phyloP scores from a whole-genome alignment of 495 filamentous ascomycete genomes.

The Aspergillus baeticus region DNA sequence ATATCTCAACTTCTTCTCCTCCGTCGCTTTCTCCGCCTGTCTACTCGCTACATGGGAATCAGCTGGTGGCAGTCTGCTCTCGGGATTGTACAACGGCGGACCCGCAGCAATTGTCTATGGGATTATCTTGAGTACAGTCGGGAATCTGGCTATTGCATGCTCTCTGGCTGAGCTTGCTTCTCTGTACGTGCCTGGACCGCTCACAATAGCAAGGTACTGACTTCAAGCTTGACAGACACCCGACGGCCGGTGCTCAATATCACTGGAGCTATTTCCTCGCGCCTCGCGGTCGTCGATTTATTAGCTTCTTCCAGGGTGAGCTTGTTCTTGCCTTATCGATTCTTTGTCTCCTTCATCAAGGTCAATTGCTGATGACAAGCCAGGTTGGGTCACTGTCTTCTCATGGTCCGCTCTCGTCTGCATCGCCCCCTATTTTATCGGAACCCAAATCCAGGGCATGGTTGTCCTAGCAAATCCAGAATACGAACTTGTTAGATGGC shows the following conservation, averaged over 20 bases:
- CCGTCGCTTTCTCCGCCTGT: conserved; percentile 33
- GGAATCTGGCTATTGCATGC: conserved; percentile 28
- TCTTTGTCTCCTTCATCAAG: conserved; percentile 2
- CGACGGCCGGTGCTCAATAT: conserved; percentile 45
- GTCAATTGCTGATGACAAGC: too few relatives aligned
- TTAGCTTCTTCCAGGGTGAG: conserved; percentile 45
- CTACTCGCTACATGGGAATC: conserved; percentile 37
- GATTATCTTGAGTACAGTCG: conserved; percentile 26
- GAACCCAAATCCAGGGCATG: conserved; percentile 46
- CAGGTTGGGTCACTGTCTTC: conserved; percentile 35
- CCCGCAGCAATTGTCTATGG: conserved; percentile 33
- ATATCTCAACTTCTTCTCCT: conserved; percentile 38
- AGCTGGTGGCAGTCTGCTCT: conserved; percentile 24
- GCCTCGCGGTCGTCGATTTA: conserved; percentile 34
- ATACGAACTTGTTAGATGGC: conserved; percentile 44
- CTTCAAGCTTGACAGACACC: conserved; percentile 10
- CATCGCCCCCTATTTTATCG: conserved; percentile 49
- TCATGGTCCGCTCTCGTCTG: conserved; percentile 44
- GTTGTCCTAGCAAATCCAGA: conserved; percentile 40
- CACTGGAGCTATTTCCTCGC: conserved; percentile 47
- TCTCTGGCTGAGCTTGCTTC: conserved; percentile 39
- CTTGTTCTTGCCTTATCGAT: conserved; percentile 21
- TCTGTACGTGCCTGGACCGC: conserved; percentile 21
- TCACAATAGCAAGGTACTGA: not conserved
- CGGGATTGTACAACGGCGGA: conserved; percentile 30